phyloP scores from a whole-genome alignment of 2,329 filamentous ascomycete genomes.

The Monosporascus sp. region DNA sequence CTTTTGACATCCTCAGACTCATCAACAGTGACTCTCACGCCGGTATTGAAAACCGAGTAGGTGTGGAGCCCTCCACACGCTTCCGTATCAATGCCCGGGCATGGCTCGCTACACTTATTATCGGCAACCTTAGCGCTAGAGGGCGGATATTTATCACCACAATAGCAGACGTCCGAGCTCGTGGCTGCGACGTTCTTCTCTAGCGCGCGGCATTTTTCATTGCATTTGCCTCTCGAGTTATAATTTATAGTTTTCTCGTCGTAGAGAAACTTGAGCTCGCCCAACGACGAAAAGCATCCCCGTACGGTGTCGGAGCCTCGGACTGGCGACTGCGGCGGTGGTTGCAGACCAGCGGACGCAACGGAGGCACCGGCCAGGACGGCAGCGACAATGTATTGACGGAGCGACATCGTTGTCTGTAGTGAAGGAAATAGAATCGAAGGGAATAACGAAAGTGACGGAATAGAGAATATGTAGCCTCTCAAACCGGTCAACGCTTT shows the following conservation, averaged over 20 bases:
- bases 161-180: constrained; percentile 62
- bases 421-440: constrained; percentile 1
- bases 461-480: constrained; percentile 7
- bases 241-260: constrained; percentile 19
- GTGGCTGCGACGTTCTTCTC: constrained; percentile 57
- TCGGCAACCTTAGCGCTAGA: constrained; percentile 48
- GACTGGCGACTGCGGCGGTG: constrained; percentile 32
- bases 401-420: constrained; percentile 20
- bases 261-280: constrained; percentile 28
- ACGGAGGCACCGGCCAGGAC: constrained; percentile 21
- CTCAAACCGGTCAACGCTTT: constrained; percentile 25
- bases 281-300: constrained; percentile 45
- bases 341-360: constrained; percentile 21
- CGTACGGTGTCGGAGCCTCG: constrained; percentile 37
- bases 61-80: constrained; percentile 52
- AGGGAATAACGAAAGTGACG: constrained; percentile 7
- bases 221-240: constrained; percentile 41
- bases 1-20: constrained; percentile 23
- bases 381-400: constrained; percentile 19
- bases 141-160: constrained; percentile 65
- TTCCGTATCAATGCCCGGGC: constrained; percentile 56
- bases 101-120: constrained; percentile 58
- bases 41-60: constrained; percentile 48
- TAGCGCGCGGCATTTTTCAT: constrained; percentile 32
- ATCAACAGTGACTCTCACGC: constrained; percentile 36